A percentile compares a stretch with the other conserved stretches of the same genome.
Conservation (phyloP, 2,329 filamentous ascomycete species). For the Fusarium sp. region DNA sequence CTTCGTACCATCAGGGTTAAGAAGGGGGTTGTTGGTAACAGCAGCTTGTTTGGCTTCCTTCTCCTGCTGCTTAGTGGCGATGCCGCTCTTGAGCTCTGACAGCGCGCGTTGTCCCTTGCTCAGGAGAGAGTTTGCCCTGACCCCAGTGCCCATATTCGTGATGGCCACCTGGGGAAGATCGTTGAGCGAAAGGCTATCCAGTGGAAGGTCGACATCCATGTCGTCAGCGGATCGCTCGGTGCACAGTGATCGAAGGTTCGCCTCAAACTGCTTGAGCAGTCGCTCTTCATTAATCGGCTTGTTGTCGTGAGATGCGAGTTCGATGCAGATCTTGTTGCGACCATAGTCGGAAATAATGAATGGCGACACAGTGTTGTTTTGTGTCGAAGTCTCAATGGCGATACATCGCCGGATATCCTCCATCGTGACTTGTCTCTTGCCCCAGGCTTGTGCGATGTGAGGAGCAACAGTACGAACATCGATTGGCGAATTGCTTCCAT, state of each 20-base stretch:
- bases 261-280: conserved; percentile 66
- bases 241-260: conserved; percentile 64
- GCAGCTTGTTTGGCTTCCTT: conserved; percentile 53
- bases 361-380: conserved; percentile 47
- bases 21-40: conserved; percentile 45
- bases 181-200: conserved; percentile 62
- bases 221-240: conserved; percentile 35
- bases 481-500: conserved; percentile 70
- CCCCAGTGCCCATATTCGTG: conserved; percentile 44
- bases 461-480: conserved; percentile 72
- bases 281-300: conserved; percentile 61
- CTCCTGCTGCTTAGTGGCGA: conserved; percentile 64
- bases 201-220: conserved; percentile 41
- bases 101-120: conserved; percentile 76
- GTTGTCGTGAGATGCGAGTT: conserved; percentile 57
- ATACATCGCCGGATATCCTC: conserved; percentile 76
- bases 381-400: conserved; percentile 65
- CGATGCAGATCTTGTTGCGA: conserved; percentile 68
- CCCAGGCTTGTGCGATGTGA: conserved; percentile 76
- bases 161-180: conserved; percentile 54
- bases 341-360: conserved; percentile 65
- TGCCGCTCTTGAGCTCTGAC: conserved; percentile 74
- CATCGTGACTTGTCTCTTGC: conserved; percentile 73
- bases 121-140: conserved; percentile 66
- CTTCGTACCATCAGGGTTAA: conserved; percentile 61